Evolutionary conservation across 2,329 filamentous ascomycete genomes (phyloP).

Genomic region (Talaromyces funiculosus): DNA sequence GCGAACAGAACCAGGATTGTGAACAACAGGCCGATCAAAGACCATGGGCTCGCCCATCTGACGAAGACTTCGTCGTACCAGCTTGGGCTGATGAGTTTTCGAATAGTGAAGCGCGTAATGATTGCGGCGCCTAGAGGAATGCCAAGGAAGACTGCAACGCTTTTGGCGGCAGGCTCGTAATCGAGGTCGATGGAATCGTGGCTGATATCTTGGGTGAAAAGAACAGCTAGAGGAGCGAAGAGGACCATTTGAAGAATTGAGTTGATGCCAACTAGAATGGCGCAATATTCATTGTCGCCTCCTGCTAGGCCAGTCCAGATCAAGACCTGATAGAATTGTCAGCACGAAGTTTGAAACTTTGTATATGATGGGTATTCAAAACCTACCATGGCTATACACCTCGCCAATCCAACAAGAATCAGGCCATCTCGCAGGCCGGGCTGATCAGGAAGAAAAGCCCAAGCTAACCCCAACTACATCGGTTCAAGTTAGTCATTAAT

Average conservation of each 20-base stretch:
- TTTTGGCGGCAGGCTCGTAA: slow-evolving; percentile 68
- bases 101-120: slow-evolving; percentile 63
- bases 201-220: slow-evolving; percentile 67
- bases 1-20: slow-evolving; percentile 84
- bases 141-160: slow-evolving; percentile 77
- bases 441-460: slow-evolving; percentile 51
- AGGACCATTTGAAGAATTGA: slow-evolving; percentile 69
- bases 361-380: neutral
- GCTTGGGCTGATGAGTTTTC: slow-evolving; percentile 45
- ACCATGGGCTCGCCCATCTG: slow-evolving; percentile 64
- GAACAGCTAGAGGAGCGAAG: slow-evolving; percentile 62
- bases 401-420: slow-evolving; percentile 74
- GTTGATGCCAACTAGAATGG: slow-evolving; percentile 70
- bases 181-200: slow-evolving; percentile 41
- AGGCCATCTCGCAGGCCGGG: slow-evolving; percentile 55
- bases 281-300: slow-evolving; percentile 77
- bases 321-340: slow-evolving; percentile 42
- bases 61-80: slow-evolving; percentile 68
- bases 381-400: slow-evolving; percentile 81
- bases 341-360: neutral
- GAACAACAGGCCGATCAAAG: slow-evolving; percentile 76
- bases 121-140: slow-evolving; percentile 77
- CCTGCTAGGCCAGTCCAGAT: slow-evolving; percentile 76
- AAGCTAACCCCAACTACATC: slow-evolving; percentile 42
- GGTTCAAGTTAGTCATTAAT: neutral